These are phyloP conservation scores for Austroboletus novae-zelandiae DNA, from an alignment of 1,284 basidiomycete species.

Conservation along the genomic window DNA sequence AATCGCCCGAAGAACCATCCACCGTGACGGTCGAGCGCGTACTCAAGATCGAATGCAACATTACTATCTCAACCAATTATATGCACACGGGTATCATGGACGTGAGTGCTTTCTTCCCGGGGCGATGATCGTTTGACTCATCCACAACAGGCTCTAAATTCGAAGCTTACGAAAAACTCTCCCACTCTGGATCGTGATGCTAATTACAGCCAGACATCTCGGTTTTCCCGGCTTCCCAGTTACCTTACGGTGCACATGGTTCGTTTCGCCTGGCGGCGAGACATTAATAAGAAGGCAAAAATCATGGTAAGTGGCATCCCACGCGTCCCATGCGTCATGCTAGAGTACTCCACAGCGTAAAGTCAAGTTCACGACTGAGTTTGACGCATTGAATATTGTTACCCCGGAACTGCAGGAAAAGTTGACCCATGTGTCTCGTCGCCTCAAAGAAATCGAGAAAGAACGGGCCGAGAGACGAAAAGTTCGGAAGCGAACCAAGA, in stretches of 20 bases:
- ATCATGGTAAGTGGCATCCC: slow-evolving; percentile 64
- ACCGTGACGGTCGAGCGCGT: slow-evolving; percentile 70
- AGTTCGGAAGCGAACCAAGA: slow-evolving; percentile 74
- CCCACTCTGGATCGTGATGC: slow-evolving; percentile 79
- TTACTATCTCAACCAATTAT: slow-evolving; percentile 82
- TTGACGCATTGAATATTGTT: slow-evolving; percentile 83
- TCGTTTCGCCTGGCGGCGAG: slow-evolving; percentile 92
- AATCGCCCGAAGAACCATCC: slow-evolving; percentile 77
- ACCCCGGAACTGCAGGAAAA: slow-evolving; percentile 78
- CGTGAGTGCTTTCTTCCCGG: slow-evolving; percentile 43
- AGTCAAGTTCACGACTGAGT: slow-evolving; percentile 89
- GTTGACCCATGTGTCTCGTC: slow-evolving; percentile 68
- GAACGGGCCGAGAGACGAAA: slow-evolving; percentile 84
- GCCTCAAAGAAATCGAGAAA: slow-evolving; percentile 78
- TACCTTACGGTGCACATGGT: slow-evolving; percentile 93
- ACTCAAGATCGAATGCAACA: slow-evolving; percentile 93
- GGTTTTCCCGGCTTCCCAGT: slow-evolving; percentile 80
- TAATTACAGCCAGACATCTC: slow-evolving; percentile 79
- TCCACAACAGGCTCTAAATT: slow-evolving; percentile 68
- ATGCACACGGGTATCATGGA: slow-evolving; percentile 87
- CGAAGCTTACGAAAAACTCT: slow-evolving; percentile 85
- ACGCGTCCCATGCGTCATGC: neutral
- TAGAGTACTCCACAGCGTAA: slow-evolving; percentile 56
- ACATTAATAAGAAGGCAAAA: slow-evolving; percentile 90
- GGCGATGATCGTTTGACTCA: slow-evolving; percentile 1